These are phyloP conservation scores for Dalbergia cochinchinensis DNA, from an alignment of 306 rosid genomes.

Conservation along the genomic window DNA sequence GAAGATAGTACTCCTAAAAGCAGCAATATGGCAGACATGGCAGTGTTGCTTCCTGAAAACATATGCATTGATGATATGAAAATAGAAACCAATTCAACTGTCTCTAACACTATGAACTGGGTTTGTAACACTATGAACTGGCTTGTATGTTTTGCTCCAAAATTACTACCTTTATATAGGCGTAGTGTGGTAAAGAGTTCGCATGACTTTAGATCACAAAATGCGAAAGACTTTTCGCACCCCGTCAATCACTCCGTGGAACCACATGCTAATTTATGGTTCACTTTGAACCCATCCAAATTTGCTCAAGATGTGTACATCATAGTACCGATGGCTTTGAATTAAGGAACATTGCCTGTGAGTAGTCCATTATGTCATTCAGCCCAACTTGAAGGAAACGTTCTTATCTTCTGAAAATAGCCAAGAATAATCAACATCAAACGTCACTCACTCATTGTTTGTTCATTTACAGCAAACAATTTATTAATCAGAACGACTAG, in stretches of 20 bases:
- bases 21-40: constrained; percentile 39
- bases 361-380: constrained; percentile 23
- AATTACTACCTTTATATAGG: constrained; percentile 34
- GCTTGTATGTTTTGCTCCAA: neutral
- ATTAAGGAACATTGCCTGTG: neutral
- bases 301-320: neutral
- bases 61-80: neutral
- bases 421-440: neutral
- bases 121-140: neutral
- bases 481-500: too few species aligned
- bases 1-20: constrained; percentile 40
- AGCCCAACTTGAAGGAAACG: constrained; percentile 5
- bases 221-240: neutral
- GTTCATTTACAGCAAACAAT: neutral
- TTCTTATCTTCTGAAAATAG: neutral
- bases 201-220: constrained; percentile 3
- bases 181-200: neutral
- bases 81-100: constrained; percentile 1
- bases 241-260: constrained; percentile 50
- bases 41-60: neutral
- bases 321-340: constrained; percentile 27
- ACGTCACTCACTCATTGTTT: constrained; percentile 14
- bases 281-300: constrained; percentile 13
- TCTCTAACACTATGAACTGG: neutral
- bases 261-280: neutral